Base-by-base conservation (phyloP, 169 alveolate species). In the Plasmodium vivax region DNA sequence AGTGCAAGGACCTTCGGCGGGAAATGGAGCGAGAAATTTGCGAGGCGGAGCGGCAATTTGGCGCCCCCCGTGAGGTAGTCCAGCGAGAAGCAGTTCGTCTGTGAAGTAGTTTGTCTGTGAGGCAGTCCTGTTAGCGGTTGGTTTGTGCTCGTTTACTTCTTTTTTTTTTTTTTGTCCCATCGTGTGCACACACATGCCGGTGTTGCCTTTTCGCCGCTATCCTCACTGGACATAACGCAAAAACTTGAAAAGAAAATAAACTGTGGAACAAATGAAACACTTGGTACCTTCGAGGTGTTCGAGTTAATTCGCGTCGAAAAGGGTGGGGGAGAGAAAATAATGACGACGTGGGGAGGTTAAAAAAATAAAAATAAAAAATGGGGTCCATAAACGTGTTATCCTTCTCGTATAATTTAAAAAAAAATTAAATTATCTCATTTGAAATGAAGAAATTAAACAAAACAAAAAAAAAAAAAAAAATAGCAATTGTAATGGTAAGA, bases 11-110 rank as follows among this genome's bases (percentile, higher is more conserved):
- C 16, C 34, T 84, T 5, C 43, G 75, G 30, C 71, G 36, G 51
- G 56, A 84, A 71, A 71, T 84, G 19, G 38, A 84, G 51, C 41
- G 75, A 71, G 38, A 68, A 62, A 84, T 84, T 43, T n/a, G 10
- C 16, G 83, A 68, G 30, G 47, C 71, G 38, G 45, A 84, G 73
- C 27, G 19, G 23, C 36, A 58, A 58, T 58, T 58, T 12, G 54
- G 54, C 54, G 54, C 16, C 54, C 54, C 54, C 54, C 54, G 12
- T 7, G 1, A 45, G 27, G 27, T 0, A 23, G 27, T 23, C 27
- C 27, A 23, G 27, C 27, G 27, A 23, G 27, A 23, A 23, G 27
- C 27, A 23, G 27, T 23, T 23, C 27, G 27, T 23, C 27, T 23
- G 27, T 23, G 27, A 23, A 23, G 27, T 23, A 23, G 27, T 23